Percentiles rank a stretch among this genome's conserved stretches.
Evolutionary conservation across 768 basidiomycete genomes (phyloP).

Genomic region (Tricholoma flavovirens): DNA sequence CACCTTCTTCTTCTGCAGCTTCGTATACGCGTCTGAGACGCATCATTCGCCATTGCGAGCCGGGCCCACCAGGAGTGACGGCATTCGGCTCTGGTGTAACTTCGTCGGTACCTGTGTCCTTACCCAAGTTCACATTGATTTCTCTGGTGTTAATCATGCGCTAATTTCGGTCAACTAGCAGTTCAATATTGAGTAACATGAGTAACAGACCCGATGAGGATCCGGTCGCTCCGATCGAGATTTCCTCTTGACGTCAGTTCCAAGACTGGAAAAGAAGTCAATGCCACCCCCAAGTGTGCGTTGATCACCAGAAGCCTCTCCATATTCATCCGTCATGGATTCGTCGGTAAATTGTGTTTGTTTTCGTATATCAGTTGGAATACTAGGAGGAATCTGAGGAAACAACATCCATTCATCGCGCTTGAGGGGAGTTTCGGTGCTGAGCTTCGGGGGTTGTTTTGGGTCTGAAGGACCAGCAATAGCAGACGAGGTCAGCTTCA

Average conservation of each 20-base stretch:
- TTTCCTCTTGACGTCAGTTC: slow-evolving; percentile 66
- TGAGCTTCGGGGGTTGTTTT: slow-evolving; percentile 38
- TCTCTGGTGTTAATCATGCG: slow-evolving; percentile 56
- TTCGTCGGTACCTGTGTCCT: slow-evolving; percentile 34
- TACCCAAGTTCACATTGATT: slow-evolving; percentile 52
- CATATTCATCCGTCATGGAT: slow-evolving; percentile 61
- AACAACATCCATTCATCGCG: slow-evolving; percentile 90
- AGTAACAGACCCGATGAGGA: slow-evolving; percentile 58
- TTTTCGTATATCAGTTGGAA: slow-evolving; percentile 21
- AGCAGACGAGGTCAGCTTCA: slow-evolving; percentile 63
- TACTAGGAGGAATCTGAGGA: slow-evolving; percentile 28
- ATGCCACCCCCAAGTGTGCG: slow-evolving; percentile 53
- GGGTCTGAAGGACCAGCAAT: slow-evolving; percentile 38
- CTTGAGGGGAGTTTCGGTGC: slow-evolving; percentile 46
- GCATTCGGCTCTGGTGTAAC: slow-evolving; percentile 40
- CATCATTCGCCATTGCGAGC: slow-evolving; percentile 98
- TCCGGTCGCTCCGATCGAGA: slow-evolving; percentile 53
- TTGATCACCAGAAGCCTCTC: slow-evolving; percentile 38
- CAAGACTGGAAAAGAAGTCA: slow-evolving; percentile 89
- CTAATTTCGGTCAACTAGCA: slow-evolving; percentile 27
- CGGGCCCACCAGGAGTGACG: slow-evolving; percentile 79
- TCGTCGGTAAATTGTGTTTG: slow-evolving; percentile 33
- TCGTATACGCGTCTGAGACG: slow-evolving; percentile 88
- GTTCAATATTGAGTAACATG: slow-evolving; percentile 1
- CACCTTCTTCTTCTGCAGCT: slow-evolving; percentile 78